phyloP scores from a whole-genome alignment of 1,284 basidiomycete species.

The Papiliotrema nemorosa region DNA sequence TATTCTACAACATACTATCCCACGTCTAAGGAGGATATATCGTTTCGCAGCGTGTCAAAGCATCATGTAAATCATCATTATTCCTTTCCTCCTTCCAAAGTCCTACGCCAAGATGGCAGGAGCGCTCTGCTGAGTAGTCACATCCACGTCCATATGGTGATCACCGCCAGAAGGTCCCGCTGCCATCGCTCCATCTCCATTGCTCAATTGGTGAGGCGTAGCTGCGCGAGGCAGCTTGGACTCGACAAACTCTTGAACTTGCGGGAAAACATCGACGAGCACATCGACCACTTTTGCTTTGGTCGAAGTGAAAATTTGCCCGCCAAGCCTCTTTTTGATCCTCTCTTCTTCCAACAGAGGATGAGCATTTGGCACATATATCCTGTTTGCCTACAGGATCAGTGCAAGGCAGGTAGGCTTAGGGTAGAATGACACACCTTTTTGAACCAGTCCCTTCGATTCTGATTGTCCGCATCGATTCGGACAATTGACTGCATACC shows the following conservation, averaged over 20 bases:
- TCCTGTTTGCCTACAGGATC: constrained; percentile 26
- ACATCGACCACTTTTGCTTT: constrained; percentile 45
- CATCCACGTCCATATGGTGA: too few species aligned
- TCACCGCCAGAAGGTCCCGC: too few species aligned
- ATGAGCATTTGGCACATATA: constrained; percentile 43
- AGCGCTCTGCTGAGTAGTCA: too few species aligned
- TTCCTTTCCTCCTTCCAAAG: too few species aligned
- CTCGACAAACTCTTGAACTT: constrained; percentile 40
- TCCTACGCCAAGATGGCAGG: too few species aligned
- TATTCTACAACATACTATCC: too few species aligned
- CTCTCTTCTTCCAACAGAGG: constrained; percentile 41
- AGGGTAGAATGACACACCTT: constrained; percentile 16
- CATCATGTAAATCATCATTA: too few species aligned
- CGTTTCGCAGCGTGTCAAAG: too few species aligned
- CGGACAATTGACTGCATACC: constrained; percentile 56
- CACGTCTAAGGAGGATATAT: too few species aligned
- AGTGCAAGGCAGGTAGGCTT: background rate
- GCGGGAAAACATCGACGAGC: constrained; percentile 37
- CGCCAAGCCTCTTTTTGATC: constrained; percentile 39
- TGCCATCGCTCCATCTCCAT: too few species aligned
- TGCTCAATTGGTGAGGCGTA: background rate
- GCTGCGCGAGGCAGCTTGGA: constrained; percentile 14
- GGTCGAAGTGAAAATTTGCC: constrained; percentile 39
- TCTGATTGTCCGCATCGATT: constrained; percentile 39
- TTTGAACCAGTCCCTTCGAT: constrained; percentile 42